Percentiles rank a stretch among this genome's conserved stretches.
These are phyloP conservation scores for Stenogyne calaminthoides DNA, from an alignment of 305 asterid genomes.

Conservation along the genomic window DNA sequence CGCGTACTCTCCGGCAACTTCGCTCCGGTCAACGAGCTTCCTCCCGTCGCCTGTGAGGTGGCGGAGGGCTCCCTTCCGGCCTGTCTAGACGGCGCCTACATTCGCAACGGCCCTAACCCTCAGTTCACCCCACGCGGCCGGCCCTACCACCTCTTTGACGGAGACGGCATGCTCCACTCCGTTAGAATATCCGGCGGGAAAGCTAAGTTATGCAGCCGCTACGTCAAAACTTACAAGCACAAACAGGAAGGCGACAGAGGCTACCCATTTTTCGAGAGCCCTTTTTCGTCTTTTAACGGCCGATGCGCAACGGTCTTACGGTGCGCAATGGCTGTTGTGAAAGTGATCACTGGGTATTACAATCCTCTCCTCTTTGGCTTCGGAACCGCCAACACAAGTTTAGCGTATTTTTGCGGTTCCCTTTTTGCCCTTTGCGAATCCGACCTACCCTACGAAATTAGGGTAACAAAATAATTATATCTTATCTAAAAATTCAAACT, in stretches of 20 bases:
- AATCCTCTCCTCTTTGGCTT: constrained; percentile 28
- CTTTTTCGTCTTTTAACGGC: constrained; percentile 50
- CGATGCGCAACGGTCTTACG: constrained; percentile 40
- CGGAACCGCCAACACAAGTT: constrained; percentile 58
- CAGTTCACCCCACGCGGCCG: constrained; percentile 57
- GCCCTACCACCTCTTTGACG: constrained; percentile 59
- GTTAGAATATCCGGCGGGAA: constrained; percentile 42
- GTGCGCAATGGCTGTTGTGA: constrained; percentile 6
- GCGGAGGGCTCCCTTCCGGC: constrained; percentile 49
- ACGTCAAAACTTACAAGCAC: constrained; percentile 51
- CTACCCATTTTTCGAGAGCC: constrained; percentile 31
- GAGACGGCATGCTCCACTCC: constrained; percentile 70
- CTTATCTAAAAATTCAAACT: too few relatives aligned
- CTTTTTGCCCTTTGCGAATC: constrained; percentile 53
- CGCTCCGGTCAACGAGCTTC: constrained; percentile 52
- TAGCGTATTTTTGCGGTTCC: constrained; percentile 41
- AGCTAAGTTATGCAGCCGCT: constrained; percentile 54
- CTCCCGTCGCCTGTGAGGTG: constrained; percentile 52
- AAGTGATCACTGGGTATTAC: constrained; percentile 30
- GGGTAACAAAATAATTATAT: not conserved
- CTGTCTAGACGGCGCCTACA: constrained; percentile 53
- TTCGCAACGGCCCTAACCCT: constrained; percentile 67
- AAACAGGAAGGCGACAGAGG: constrained; percentile 34
- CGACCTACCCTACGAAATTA: constrained; percentile 55
- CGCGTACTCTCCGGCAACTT: constrained; percentile 42